phyloP scores from a whole-genome alignment of 225 moss, liverwort and hornwort species.

The Bryoerythrophyllum caledonicum region DNA sequence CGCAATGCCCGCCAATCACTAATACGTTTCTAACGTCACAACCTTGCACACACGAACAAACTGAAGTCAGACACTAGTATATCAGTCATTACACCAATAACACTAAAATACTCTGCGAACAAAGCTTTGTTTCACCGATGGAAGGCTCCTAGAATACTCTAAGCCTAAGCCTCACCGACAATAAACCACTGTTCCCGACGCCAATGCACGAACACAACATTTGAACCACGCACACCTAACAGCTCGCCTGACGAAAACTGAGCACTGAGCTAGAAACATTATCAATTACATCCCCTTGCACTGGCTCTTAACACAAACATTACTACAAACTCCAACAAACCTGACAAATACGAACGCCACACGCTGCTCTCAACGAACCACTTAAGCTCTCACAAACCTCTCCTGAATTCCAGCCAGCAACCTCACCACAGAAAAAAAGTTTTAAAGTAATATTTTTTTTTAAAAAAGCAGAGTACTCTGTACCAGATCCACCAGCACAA shows the following conservation, averaged over 20 bases:
- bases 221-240: too few relatives aligned
- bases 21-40: conserved; percentile 9
- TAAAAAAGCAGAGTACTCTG: background rate
- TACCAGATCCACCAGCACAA: conserved; percentile 22
- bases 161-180: background rate
- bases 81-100: conserved; percentile 12
- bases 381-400: conserved; percentile 7
- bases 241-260: background rate
- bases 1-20: conserved; percentile 21
- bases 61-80: conserved; percentile 11
- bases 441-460: too few relatives aligned
- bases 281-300: conserved; percentile 2
- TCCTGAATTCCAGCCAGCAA: background rate
- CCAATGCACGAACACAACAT: too few relatives aligned
- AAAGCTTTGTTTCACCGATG: background rate
- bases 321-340: background rate
- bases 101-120: conserved; percentile 1
- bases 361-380: conserved; percentile 7
- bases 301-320: background rate
- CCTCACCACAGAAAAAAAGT: background rate
- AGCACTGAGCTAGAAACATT: background rate
- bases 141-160: background rate
- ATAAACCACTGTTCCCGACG: too few relatives aligned
- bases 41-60: conserved; percentile 20
- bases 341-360: conserved; percentile 8